Evolutionary conservation across 2,329 filamentous ascomycete species (phyloP), one percentile per base, ranked within the genome.

Genomic region (Dothistroma septosporum): DNA sequence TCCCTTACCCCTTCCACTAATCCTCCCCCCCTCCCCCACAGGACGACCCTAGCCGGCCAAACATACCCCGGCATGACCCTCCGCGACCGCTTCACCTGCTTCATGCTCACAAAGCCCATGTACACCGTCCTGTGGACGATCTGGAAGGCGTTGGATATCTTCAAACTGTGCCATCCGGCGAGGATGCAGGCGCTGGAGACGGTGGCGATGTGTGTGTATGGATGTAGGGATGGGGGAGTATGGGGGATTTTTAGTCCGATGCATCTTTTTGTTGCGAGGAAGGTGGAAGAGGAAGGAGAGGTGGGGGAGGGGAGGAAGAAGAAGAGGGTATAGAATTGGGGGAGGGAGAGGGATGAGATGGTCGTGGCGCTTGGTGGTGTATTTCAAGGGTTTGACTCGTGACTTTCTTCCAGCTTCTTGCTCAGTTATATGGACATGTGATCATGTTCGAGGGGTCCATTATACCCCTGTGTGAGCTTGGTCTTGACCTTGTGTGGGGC

Each of bases 131-230:
- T 31, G n/a, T 53, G 50, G 14, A 28, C 11, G 7, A 28, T 53
- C 28, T 31, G 28, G 28, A 53, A 33, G 50, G 10, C 32, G 6
- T 10, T 32, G 6, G 35, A 53, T 16, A 35, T 35, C 10, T n/a
- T 53, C 22, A 14, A n/a, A 19, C 12, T 31, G 16, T 35, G 31
- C 16, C 50, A 53, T 53, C 50, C 50, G 5, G 31, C 50, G 12
- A 21, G 50, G n/a, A 53, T 53, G 50, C 50, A 53, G 16, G 50
- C 50, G 22, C 21, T 53, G n/a, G 50, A 53, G 50, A 53, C 50
- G 4, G 50, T 53, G 22, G 22, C 22, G 6, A 53, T 53, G 50
- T 53, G 50, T 35, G 28, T 53, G 50, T 53, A 53, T 28, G 24
- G 22, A 11, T 53, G 50, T 28, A 10, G 50, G 6, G 50, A 53